Base-by-base conservation (phyloP, 2,329 filamentous ascomycete species). In the Colletotrichum caudatum region DNA sequence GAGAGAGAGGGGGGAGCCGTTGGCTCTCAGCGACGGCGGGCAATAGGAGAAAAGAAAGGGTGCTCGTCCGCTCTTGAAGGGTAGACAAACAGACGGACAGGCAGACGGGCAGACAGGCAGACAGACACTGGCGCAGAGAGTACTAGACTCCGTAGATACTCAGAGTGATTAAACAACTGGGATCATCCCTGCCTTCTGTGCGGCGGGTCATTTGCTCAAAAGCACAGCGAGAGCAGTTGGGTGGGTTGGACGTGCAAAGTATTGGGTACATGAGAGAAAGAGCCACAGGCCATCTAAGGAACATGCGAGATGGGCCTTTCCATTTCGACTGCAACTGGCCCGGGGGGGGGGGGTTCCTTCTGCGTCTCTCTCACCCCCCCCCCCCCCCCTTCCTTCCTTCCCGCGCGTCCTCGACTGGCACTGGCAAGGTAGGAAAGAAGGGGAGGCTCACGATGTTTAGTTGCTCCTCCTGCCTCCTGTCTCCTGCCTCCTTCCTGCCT, bases 241-340 rank as follows among this genome's bases (percentile, higher is more conserved):
- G 66, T 41, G 66, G 33, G 41, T 8, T 46, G 35, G 64, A 46
- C 26, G 41, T 26, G 50, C 39, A 53, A 53, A 68, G 69, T 71
- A 71, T 35, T 33, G 11, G 53, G 58, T 68, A 71, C 69, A 37
- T 68, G 16, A n/a, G 44, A 46, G 14, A 41, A 39, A 14, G 54
- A 66, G 56, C 54, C 33, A 39, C 20, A 14, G 54, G 54, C 53
- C 54, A 57, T 57, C 54, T 57, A n/a, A 26, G 29, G 56, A 59
- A 58, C 51, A 61, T 69, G 66, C 66, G 66, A 69, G 33, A 57
- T 57, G 54, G 60, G 16, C 58, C 51, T 56, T 68, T 63, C 64
- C 69, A 59, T 63, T 68, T 71, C 35, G 64, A 68, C 64, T 61
- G 57, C 57, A 44, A 68, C 58, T 71, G 54, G 44, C 2, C 41